Base-by-base conservation (phyloP, 129 eudicot genomes). In the Chrysanthemum makinoi region DNA sequence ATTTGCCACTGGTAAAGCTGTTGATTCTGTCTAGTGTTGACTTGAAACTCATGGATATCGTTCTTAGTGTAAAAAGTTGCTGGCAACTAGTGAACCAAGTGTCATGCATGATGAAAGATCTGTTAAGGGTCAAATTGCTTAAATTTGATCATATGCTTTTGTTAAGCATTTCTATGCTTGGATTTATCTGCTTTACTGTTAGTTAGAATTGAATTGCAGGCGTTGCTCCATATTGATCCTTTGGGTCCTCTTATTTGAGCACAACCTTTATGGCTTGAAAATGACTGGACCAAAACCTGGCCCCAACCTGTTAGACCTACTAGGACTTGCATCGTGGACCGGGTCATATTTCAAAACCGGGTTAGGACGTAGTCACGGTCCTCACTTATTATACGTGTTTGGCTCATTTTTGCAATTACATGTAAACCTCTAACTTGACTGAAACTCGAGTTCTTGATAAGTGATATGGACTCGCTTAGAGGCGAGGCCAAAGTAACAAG, bases 71-170 rank as follows among this genome's bases (percentile, higher is more conserved):
- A 46, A 70, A 68, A 43, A 56, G 16, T 48, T 6, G 51, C 26
- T 39, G 48, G 69, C 55, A 69, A 52, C 46, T 74, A 10, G 53
- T 52, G 56, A 74, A 57, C 43, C 65, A 11, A 8, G 62, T 66
- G 59, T 4, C 54, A 22, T 50, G 67, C 65, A 35, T 71, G 5
- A 64, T 51, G 66, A 65, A 53, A 51, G 15, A 52, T 53, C 33
- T 52, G 49, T 67, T 11, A 33, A 3, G 12, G 66, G 67, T 75
- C 35, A 44, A 57, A 75, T 75, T 47, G 50, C 79, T 65, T 44
- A 52, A 35, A 62, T 72, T 59, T 73, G 19, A n/a, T 35, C 56
- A 20, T 65, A 52, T 53, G 18, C 19, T 28, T 13, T 26, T 30
- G 18, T 5, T 56, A 39, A 39, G 10, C 10, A 6, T 19, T 14